Evolutionary conservation across 768 basidiomycete species (phyloP), one percentile per base, ranked within the genome.

Genomic region (Lyophyllum decastes): DNA sequence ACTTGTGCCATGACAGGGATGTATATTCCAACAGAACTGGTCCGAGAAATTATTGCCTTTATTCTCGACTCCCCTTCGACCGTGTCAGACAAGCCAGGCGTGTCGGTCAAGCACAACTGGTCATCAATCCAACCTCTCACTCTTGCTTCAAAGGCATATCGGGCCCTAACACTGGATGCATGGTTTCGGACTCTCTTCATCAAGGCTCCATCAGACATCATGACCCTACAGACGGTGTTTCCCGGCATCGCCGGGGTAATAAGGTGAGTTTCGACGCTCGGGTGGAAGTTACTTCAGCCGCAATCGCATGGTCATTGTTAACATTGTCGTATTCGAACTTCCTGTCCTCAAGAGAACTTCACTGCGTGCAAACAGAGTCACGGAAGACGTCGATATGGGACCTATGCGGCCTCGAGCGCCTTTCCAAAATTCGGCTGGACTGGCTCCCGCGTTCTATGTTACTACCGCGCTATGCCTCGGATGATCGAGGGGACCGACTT

Each of bases 11-110:
- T n/a, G n/a, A n/a, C n/a, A n/a, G n/a, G n/a, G n/a, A n/a, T n/a
- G n/a, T n/a, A n/a, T n/a, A 4, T 76, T 41, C 76, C 76, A 46
- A 58, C 61, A 24, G 76, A 77, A 66, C 68, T 77, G 41, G 57
- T 74, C 22, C 57, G 63, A 43, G 71, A 75, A 61, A 73, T 77
- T 16, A 58, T 73, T n/a, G 52, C 53, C 1, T 53, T 60, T 50
- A 40, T 71, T 25, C 61, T 73, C 16, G 53, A 64, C 24, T n/a
- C 49, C 14, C 26, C 57, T 24, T 49, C 58, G 0, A 33, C 26
- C n/a, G n/a, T 34, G 11, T 21, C 56, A 40, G 63, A 66, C 12
- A 51, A 59, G 27, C 60, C 49, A 22, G 65, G 64, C 5, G 49
- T 57, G 17, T 61, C 64, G 35, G 46, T 38, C 24, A 76, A 76